A percentile compares a stretch with the other conserved stretches of the same genome.
These are phyloP conservation scores for Boletellus ananiceps DNA, from an alignment of 768 basidiomycete genomes.

Conservation along the genomic window DNA sequence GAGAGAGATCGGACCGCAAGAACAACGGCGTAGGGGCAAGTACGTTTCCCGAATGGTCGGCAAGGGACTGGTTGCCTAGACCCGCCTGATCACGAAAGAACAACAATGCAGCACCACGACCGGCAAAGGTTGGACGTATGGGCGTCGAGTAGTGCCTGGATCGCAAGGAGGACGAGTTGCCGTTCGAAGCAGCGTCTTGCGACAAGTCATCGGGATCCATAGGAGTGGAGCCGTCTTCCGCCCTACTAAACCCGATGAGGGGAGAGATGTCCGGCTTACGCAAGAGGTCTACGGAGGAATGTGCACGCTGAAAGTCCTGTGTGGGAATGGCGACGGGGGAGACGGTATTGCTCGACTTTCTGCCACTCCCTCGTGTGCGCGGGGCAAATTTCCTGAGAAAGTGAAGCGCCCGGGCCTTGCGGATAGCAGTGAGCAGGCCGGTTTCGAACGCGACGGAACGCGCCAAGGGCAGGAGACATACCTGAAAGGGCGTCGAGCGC, in stretches of 20 bases:
- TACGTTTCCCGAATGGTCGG: conserved; percentile 2
- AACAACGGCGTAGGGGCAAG: conserved; percentile 16
- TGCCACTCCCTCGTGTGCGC: conserved; percentile 31
- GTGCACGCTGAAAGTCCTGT: conserved; percentile 23
- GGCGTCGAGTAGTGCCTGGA: conserved; percentile 22
- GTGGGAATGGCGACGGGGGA: conserved; percentile 22
- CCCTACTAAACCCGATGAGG: conserved; percentile 23
- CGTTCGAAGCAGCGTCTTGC: conserved; percentile 24
- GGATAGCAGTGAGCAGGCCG: conserved; percentile 1
- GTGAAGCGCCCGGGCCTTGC: conserved; percentile 33
- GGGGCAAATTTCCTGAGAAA: conserved; percentile 37
- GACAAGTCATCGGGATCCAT: conserved; percentile 32
- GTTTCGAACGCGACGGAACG: conserved; percentile 14
- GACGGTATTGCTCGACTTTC: conserved; percentile 27
- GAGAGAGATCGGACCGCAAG: conserved; percentile 8
- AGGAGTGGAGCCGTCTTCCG: conserved; percentile 19
- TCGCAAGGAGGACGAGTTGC: conserved; percentile 18
- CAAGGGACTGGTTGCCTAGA: not conserved
- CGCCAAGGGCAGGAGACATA: conserved; percentile 11
- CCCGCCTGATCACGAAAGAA: conserved; percentile 13
- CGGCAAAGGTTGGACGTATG: conserved; percentile 10
- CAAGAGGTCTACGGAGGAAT: conserved; percentile 34
- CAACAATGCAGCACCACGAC: conserved; percentile 4
- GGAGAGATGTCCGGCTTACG: conserved; percentile 23
- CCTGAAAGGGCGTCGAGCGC: conserved; percentile 26